A percentile compares a stretch with the other conserved stretches of the same genome.
These are phyloP conservation scores for Vinca minor DNA, from an alignment of 257 asterid species.

Conservation along the genomic window DNA sequence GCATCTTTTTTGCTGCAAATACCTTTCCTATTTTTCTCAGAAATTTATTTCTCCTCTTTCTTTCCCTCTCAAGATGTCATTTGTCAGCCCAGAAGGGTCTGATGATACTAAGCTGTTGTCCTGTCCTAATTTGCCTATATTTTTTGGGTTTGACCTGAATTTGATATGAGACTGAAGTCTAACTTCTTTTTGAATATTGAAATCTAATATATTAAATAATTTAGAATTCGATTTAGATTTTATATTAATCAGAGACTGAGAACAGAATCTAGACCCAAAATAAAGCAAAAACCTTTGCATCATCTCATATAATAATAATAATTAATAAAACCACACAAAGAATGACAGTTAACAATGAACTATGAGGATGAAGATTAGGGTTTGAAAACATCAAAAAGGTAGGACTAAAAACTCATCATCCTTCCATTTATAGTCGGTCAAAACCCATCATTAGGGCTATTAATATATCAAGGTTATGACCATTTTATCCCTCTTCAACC, in stretches of 20 bases:
- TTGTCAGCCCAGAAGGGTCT: conserved; percentile 43
- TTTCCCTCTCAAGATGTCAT: conserved; percentile 33
- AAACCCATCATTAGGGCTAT: conserved; percentile 13
- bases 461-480: conserved; percentile 21
- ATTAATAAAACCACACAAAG: neutral
- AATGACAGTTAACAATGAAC: conserved; percentile 30
- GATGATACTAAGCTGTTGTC: no score
- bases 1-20: conserved; percentile 13
- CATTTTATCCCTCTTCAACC: conserved; percentile 25
- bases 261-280: no score
- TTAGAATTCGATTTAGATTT: no score
- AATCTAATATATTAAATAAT: no score
- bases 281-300: no score
- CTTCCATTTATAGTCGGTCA: conserved; percentile 23
- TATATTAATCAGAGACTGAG: no score
- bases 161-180: no score
- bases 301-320: conserved; percentile 31
- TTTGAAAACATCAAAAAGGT: conserved; percentile 25
- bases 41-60: neutral
- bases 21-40: conserved; percentile 15
- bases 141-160: no score
- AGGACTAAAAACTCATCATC: conserved; percentile 16
- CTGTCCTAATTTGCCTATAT: conserved; percentile 28
- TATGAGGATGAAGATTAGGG: conserved; percentile 43
- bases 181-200: no score